These are phyloP conservation scores for Tephrocybe sp. DNA, from an alignment of 768 basidiomycete species.

Conservation along the genomic window DNA sequence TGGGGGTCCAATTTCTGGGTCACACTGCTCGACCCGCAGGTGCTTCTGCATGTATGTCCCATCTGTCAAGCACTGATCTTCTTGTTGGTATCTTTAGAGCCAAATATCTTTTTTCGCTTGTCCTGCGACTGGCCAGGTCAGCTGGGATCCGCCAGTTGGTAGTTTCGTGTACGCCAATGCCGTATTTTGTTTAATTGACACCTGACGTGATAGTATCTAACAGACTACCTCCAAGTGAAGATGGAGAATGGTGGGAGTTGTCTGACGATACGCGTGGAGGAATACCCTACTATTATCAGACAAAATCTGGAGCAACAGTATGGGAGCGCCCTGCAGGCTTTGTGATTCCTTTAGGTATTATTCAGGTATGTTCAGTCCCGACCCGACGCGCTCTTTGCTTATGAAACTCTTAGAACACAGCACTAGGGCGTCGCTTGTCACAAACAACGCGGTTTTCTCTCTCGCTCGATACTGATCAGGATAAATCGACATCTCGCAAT, in stretches of 20 bases:
- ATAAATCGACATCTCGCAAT: slow-evolving; percentile 18
- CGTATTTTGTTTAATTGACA: slow-evolving; percentile 16
- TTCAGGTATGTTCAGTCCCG: slow-evolving; percentile 56
- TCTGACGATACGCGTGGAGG: slow-evolving; percentile 81
- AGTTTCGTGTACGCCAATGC: slow-evolving; percentile 72
- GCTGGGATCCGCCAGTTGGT: slow-evolving; percentile 91
- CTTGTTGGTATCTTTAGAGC: slow-evolving; percentile 33
- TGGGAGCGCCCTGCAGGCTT: slow-evolving; percentile 92
- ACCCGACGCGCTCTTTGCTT: slow-evolving; percentile 5
- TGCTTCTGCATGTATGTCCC: slow-evolving; percentile 26
- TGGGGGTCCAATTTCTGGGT: slow-evolving; percentile 97
- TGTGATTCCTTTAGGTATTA: slow-evolving; percentile 86
- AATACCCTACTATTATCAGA: slow-evolving; percentile 92
- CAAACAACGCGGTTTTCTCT: slow-evolving; percentile 48
- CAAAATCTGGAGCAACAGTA: slow-evolving; percentile 85
- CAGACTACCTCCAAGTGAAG: slow-evolving; percentile 78
- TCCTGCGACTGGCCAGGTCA: slow-evolving; percentile 88
- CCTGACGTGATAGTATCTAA: slow-evolving; percentile 16
- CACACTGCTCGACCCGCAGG: slow-evolving; percentile 88
- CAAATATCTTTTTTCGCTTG: slow-evolving; percentile 86
- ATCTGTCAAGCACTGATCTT: background rate
- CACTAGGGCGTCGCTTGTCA: slow-evolving; percentile 70
- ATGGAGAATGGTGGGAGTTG: slow-evolving; percentile 97
- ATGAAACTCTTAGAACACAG: slow-evolving; percentile 53
- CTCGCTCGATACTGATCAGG: slow-evolving; percentile 24